phyloP scores from a whole-genome alignment of 257 asterid genomes.

The Fraxinus excelsior region DNA sequence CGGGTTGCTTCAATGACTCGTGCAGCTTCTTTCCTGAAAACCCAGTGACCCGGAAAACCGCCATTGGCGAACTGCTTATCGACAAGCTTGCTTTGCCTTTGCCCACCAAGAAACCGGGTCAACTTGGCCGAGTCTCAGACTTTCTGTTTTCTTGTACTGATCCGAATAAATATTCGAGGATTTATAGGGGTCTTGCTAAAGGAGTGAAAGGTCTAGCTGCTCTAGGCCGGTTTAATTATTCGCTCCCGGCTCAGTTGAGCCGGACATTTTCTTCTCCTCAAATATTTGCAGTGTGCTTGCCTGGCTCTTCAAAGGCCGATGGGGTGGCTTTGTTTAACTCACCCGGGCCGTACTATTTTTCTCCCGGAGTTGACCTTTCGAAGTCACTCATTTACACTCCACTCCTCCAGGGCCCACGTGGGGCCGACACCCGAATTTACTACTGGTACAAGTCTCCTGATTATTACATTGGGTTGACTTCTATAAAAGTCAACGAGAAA shows the following conservation, averaged over 20 bases:
- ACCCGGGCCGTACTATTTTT: constrained; percentile 32
- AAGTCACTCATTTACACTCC: constrained; percentile 34
- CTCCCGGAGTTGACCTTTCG: constrained; percentile 29
- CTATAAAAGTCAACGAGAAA: constrained; percentile 26
- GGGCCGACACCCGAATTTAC: constrained; percentile 21
- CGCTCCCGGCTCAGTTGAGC: constrained; percentile 39
- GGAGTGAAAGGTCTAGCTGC: constrained; percentile 43
- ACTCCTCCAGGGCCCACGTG: constrained; percentile 23
- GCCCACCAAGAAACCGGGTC: constrained; percentile 14
- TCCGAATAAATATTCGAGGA: constrained; percentile 6
- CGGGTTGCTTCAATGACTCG: constrained; percentile 35
- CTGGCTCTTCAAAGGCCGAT: constrained; percentile 20
- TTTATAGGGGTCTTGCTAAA: constrained; percentile 31
- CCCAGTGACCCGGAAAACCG: constrained; percentile 29
- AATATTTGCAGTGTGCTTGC: constrained; percentile 39
- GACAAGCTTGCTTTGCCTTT: constrained; percentile 36
- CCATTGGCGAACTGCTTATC: constrained; percentile 17
- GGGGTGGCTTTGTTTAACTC: constrained; percentile 36
- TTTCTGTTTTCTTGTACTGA: constrained; percentile 31
- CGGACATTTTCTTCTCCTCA: constrained; percentile 29
- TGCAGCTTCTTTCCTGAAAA: constrained; percentile 28
- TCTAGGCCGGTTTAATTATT: constrained; percentile 42
- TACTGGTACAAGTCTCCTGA: constrained; percentile 34
- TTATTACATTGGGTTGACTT: constrained; percentile 37
- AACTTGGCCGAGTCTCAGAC: constrained; percentile 9